Base-by-base conservation (phyloP, 2,329 filamentous ascomycete species). In the Trichoderma hamatum region DNA sequence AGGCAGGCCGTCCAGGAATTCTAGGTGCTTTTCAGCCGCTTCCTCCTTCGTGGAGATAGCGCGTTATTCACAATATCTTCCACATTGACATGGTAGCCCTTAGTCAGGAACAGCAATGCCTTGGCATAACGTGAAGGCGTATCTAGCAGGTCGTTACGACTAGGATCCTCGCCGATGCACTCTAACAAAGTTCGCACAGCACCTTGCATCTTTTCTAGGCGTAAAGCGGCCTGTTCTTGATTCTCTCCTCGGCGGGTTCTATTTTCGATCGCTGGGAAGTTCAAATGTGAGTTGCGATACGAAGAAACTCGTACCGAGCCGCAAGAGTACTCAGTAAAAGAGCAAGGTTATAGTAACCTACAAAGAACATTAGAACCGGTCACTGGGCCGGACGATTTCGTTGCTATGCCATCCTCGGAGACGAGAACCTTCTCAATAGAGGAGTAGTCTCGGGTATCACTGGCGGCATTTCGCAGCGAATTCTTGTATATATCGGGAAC, bases 21-120 rank as follows among this genome's bases (percentile, higher is more conserved):
- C n/a, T n/a, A n/a, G n/a, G n/a, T n/a, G n/a, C n/a, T n/a, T n/a
- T n/a, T n/a, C n/a, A n/a, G n/a, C n/a, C n/a, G n/a, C n/a, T n/a
- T n/a, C n/a, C n/a, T n/a, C 95, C 93, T 79, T 98, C 96, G 76
- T 97, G 91, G 81, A 99, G n/a, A 99, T 67, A 98, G 92, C 21
- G 96, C 96, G 68, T 90, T 88, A 79, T 98, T 98, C 71, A 98
- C 92, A 73, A 98, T 92, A 77, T 97, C 93, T 71, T 90, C 86
- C 68, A 97, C 88, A 76, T 97, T 97, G 83, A 97, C 90, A 82
- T 98, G 94, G 79, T 99, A 99, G 55, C 96, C 96, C 80, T 96
- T 94, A 6, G 96, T 99, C 80, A 99, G 94, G 84, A 92, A 96
- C 72, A 98, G 88, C 87, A 99, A 90, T 14, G 96, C 96, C 80